Base-by-base conservation (phyloP, 2,329 filamentous ascomycete species). In the Ascochyta viciae-villosae region DNA sequence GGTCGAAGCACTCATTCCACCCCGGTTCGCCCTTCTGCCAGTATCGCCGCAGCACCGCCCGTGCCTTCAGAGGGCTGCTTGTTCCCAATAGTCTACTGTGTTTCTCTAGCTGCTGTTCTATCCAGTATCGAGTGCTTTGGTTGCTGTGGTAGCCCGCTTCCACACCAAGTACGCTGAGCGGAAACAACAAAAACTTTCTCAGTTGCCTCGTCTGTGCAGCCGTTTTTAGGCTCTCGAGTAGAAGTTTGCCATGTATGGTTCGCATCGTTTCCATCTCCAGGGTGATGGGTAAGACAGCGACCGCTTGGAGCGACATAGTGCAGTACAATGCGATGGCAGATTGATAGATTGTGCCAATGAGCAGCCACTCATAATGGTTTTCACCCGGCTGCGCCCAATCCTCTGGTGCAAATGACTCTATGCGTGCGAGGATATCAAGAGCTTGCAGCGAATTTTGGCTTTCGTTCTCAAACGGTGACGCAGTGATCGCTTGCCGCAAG, bases 1-100 rank as follows among this genome's bases (percentile, higher is more conserved):
- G 29, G 43, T 68, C 58, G 43, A 73, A 74, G 43, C 70, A 74
- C 27, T 65, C 66, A 19, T 73, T 68, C 69, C 70, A 71, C 7
- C 66, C 67, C 8, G 50, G 38, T 29, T 59, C 48, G 15, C 46
- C 60, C 13, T 55, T 64, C 38, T 51, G 31, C 70, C 71, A 73
- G 38, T 70, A 74, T 23, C 58, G 58, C 26, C 41, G 57, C 54
- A 74, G 29, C 16, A 67, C 58, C 2, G 56, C 58, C 22, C 60
- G 50, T 26, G 65, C 64, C 31, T 67, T 66, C 24, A 72, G 33
- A 3, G 68, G 67, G 34, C 60, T 57, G 9, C 57, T 66, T 6
- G 64, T 64, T 1, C 71, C 70, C 15, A 64, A 34, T 8, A 54
- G 22, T 6, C 56, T 54, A 48, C 68, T 68, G 13, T 65, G 13